phyloP scores from a whole-genome alignment of 257 asterid species.

The Solanum virginianum region DNA sequence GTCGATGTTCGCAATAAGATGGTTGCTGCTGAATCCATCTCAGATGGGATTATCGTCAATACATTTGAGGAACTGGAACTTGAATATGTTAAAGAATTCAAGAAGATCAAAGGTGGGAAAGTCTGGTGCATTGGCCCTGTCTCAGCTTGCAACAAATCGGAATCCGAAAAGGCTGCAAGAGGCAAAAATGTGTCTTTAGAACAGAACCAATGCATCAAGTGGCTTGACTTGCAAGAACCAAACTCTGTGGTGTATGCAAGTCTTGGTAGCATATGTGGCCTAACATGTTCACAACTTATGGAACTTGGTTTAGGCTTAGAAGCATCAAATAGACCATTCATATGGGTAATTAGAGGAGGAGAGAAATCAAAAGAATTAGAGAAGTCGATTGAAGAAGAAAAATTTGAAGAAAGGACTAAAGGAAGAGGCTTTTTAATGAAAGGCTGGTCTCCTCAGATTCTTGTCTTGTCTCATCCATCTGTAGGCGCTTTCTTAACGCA shows the following conservation, averaged over 20 bases:
- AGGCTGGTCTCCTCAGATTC: conserved; percentile 89
- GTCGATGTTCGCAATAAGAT: conserved; percentile 17
- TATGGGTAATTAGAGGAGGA: conserved; percentile 33
- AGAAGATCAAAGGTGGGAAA: conserved; percentile 15
- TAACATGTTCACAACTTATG: conserved; percentile 10
- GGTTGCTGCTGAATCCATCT: conserved; percentile 14
- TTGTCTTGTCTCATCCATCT: conserved; percentile 51
- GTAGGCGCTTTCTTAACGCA: conserved; percentile 60
- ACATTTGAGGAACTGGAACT: conserved; percentile 41
- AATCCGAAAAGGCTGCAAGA: conserved; percentile 21
- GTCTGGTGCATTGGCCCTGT: conserved; percentile 73
- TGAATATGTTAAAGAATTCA: conserved; percentile 21
- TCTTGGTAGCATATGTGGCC: conserved; percentile 29
- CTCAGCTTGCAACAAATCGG: conserved; percentile 17
- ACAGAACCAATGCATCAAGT: conserved; percentile 9
- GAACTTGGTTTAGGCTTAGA: conserved; percentile 34
- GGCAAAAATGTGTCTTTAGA: conserved; percentile 22
- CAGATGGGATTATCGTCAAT: conserved; percentile 34
- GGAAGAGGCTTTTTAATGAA: conserved; percentile 52
- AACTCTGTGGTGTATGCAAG: conserved; percentile 29
- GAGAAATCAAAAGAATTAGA: conserved; percentile 32
- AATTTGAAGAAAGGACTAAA: conserved; percentile 39
- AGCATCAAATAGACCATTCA: conserved; percentile 24
- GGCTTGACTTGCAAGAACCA: conserved; percentile 23
- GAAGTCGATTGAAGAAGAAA: conserved; percentile 41